These are phyloP conservation scores for Wickerhamiella cacticola DNA, from an alignment of 805 yeast genomes.

Conservation along the genomic window DNA sequence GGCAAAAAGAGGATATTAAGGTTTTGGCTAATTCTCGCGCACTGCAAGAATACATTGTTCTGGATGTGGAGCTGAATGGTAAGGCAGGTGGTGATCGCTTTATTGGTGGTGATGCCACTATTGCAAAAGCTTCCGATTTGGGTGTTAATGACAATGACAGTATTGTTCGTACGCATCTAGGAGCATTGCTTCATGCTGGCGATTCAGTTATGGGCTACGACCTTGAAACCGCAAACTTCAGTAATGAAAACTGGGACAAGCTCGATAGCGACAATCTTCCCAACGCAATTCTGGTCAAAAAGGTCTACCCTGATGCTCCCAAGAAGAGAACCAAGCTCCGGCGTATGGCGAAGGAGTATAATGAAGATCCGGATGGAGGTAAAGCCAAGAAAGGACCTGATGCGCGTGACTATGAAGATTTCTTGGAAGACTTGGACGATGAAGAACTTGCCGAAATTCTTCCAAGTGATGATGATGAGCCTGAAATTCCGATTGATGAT, in stretches of 20 bases:
- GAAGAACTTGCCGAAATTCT: slow-evolving; percentile 64
- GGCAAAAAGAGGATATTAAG: slow-evolving; percentile 73
- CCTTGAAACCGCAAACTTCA: slow-evolving; percentile 73
- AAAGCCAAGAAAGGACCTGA: slow-evolving; percentile 75
- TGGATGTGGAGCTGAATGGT: slow-evolving; percentile 91
- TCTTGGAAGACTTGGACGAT: slow-evolving; percentile 86
- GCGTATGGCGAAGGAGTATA: slow-evolving; percentile 96
- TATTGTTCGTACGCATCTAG: slow-evolving; percentile 82
- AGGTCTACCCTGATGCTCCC: slow-evolving; percentile 72
- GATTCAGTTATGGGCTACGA: slow-evolving; percentile 90
- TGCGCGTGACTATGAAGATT: slow-evolving; percentile 62
- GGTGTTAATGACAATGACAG: slow-evolving; percentile 75
- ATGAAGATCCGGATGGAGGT: slow-evolving; percentile 72
- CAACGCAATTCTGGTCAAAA: slow-evolving; percentile 80
- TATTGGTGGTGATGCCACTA: slow-evolving; percentile 79
- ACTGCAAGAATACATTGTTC: slow-evolving; percentile 72
- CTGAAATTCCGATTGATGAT: slow-evolving; percentile 7
- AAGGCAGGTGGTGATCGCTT: slow-evolving; percentile 56
- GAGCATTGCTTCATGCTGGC: slow-evolving; percentile 92
- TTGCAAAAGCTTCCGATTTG: slow-evolving; percentile 80
- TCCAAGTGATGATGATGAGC: slow-evolving; percentile 6
- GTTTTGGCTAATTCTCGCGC: slow-evolving; percentile 59
- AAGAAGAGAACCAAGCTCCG: slow-evolving; percentile 77
- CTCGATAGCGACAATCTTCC: slow-evolving; percentile 35
- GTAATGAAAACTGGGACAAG: slow-evolving; percentile 35